Evolutionary conservation across 441 rosid genomes (phyloP), one percentile per base, ranked within the genome.

Genomic region (Gossypium aridum): DNA sequence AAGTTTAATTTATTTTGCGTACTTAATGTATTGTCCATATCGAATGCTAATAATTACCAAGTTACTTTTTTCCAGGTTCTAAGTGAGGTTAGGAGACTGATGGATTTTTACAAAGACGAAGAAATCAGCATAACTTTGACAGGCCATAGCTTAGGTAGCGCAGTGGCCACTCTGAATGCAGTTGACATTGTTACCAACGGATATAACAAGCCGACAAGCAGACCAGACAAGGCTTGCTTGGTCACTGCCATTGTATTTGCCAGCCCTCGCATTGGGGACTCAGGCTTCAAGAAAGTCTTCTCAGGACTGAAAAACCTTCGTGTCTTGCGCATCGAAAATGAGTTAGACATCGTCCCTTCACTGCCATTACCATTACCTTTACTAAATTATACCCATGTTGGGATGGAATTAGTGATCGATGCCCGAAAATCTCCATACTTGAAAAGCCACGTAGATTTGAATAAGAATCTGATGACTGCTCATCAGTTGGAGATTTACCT

Each of bases 111-210:
- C 81, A 75, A 81, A 66, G 61, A 86, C 1, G 91, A 90, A 74
- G 91, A 90, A 45, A 78, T 83, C 14, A 88, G 90, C 83, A 78
- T 90, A 69, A 90, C 94, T 0, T 37, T 90, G 16, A 82, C 83
- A 0, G 91, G 92, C 1, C 97, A 91, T 81, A 90, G 97, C 83
- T 70, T 89, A 59, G 92, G 90, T 0, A 85, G 84, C 39, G 87
- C 90, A 17, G 74, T 91, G 47, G 86, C 91, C 7, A 86, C 85
- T 2, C 73, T 91, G 26, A 80, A 84, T 8, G 91, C 92, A 0
- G 79, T 81, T 17, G 92, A 91, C 76, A 80, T 90, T 13, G 75
- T 76, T 14, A 77, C 80, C 3, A 88, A 90, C 54, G 79, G 82
- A 19, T 59, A 73, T 34, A 84, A 85, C 49, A 82, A 72, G 80